Conservation (phyloP, 1,284 basidiomycete genomes). For the Ganoderma sinense region DNA sequence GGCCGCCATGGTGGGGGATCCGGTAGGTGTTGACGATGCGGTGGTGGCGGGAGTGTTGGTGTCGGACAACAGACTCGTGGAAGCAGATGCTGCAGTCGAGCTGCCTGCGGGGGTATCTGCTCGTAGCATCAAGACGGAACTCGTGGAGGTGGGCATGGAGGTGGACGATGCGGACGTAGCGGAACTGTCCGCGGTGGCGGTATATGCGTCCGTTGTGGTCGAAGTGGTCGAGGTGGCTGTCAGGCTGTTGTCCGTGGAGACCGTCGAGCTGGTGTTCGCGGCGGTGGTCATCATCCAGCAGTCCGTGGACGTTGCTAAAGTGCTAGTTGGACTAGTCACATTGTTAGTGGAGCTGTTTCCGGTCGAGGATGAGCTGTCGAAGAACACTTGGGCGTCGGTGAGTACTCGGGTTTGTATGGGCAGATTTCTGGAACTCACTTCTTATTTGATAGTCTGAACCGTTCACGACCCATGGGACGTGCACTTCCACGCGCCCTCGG, state of each 20-base stretch:
- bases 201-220: not conserved
- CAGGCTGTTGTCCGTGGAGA: not conserved
- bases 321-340: not conserved
- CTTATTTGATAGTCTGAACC: conserved; percentile 53
- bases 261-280: not conserved
- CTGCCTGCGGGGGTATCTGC: not conserved
- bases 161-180: not conserved
- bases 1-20: not conserved
- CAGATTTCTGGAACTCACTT: conserved; percentile 41
- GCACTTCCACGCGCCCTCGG: conserved; percentile 45
- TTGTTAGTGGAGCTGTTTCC: not conserved
- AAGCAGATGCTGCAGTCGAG: not conserved
- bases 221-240: not conserved
- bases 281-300: not conserved
- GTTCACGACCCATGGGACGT: conserved; percentile 46
- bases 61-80: not conserved
- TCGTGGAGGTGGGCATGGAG: not conserved
- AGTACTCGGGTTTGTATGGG: not conserved
- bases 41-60: not conserved
- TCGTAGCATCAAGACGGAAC: not conserved
- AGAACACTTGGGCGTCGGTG: not conserved
- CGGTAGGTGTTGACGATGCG: not conserved
- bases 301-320: not conserved
- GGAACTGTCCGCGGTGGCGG: not conserved
- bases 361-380: not conserved